Evolutionary conservation across 768 basidiomycete genomes (phyloP).

Genomic region (Boletus sp.): DNA sequence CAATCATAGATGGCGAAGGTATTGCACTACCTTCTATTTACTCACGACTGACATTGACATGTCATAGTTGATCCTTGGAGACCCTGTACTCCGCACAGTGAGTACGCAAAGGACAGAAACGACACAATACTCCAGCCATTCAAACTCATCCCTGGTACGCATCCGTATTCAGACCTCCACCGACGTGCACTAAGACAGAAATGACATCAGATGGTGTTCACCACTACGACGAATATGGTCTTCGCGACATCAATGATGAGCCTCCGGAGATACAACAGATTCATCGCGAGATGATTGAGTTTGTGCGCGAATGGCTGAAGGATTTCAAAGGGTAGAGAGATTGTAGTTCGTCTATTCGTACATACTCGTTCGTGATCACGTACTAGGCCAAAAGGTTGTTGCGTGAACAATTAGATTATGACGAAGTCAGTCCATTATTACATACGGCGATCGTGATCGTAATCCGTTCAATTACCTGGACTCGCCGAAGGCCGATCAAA

Average conservation of each 20-base stretch:
- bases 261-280: conserved; percentile 78
- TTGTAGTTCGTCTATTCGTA: background rate
- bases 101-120: conserved; percentile 60
- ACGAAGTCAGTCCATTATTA: too few relatives aligned
- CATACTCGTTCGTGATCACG: background rate
- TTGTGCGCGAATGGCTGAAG: conserved; percentile 74
- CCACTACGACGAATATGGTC: conserved; percentile 71
- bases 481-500: background rate
- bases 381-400: background rate
- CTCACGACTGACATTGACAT: background rate
- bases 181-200: background rate
- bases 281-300: conserved; percentile 75
- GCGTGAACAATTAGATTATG: background rate
- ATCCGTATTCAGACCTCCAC: background rate
- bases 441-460: background rate
- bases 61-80: conserved; percentile 83
- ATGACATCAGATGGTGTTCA: conserved; percentile 63
- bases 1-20: conserved; percentile 88
- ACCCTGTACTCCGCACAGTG: conserved; percentile 80
- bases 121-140: conserved; percentile 79
- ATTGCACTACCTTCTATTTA: conserved; percentile 5
- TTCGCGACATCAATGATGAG: conserved; percentile 56
- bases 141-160: conserved; percentile 81
- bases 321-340: conserved; percentile 33
- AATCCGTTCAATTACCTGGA: background rate